A percentile compares a stretch with the other conserved stretches of the same genome.
phyloP scores from a whole-genome alignment of 2,329 filamentous ascomycete genomes.

The Sordariomycetes sp. region DNA sequence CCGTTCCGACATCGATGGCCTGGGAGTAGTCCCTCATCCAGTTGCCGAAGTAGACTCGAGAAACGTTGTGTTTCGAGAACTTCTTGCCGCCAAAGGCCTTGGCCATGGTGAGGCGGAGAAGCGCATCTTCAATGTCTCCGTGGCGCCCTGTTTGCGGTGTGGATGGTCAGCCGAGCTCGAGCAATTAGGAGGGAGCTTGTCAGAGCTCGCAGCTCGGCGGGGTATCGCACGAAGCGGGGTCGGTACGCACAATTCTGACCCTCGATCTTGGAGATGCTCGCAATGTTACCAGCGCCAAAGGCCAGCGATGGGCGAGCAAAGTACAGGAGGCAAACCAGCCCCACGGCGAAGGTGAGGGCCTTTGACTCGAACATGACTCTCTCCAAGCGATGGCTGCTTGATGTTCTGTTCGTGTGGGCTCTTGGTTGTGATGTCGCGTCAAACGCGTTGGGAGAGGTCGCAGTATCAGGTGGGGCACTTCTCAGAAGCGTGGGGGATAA shows the following conservation, averaged over 20 bases:
- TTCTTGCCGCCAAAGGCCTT: conserved; percentile 54
- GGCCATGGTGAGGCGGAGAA: conserved; percentile 58
- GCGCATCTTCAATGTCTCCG: conserved; percentile 86
- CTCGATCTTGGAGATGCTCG: conserved; percentile 67
- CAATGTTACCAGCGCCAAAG: conserved; percentile 86
- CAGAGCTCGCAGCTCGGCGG: neutral
- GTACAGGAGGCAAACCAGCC: conserved; percentile 50
- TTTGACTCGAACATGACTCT: conserved; percentile 35
- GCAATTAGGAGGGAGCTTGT: conserved; percentile 5
- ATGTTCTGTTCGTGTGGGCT: neutral
- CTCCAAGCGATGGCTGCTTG: neutral
- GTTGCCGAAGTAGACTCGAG: conserved; percentile 91
- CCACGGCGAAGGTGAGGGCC: conserved; percentile 39
- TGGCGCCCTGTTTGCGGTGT: conserved; percentile 52
- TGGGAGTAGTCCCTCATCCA: conserved; percentile 92
- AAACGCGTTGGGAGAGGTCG: neutral
- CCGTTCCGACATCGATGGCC: conserved; percentile 83
- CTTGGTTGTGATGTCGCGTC: neutral
- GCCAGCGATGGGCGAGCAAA: conserved; percentile 60
- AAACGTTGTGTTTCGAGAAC: conserved; percentile 79
- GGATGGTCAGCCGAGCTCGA: neutral
- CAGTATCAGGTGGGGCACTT: neutral
- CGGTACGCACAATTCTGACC: conserved; percentile 62
- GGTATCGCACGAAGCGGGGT: neutral
- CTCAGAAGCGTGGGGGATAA: neutral